A percentile compares a stretch with the other conserved stretches of the same genome.
These are phyloP conservation scores for Endotrypanum monterogeii DNA, from an alignment of 208 protist genomes.

Conservation along the genomic window DNA sequence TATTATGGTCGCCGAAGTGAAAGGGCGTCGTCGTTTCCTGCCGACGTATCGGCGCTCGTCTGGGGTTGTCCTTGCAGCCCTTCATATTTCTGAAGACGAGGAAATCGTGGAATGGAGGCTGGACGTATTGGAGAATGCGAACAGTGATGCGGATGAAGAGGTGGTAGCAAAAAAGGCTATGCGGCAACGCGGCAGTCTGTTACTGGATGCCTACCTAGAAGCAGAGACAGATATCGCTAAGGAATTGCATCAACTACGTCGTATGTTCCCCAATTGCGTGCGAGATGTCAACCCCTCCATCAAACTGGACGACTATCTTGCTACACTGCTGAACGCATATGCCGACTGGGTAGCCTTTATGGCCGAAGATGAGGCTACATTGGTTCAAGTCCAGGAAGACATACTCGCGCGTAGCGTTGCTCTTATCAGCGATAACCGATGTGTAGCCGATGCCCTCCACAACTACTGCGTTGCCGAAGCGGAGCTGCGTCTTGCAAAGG, in stretches of 20 bases:
- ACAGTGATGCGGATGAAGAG: constrained; percentile 25
- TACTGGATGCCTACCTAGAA: constrained; percentile 37
- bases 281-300: constrained; percentile 68
- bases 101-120: constrained; percentile 43
- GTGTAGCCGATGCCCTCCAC: constrained; percentile 45
- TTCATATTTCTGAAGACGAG: constrained; percentile 51
- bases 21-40: constrained; percentile 40
- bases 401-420: constrained; percentile 41
- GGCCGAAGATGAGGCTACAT: constrained; percentile 19
- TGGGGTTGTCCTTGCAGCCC: constrained; percentile 31
- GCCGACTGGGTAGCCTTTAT: constrained; percentile 47
- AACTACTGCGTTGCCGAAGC: constrained; percentile 49
- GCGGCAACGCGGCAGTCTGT: constrained; percentile 25
- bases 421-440: constrained; percentile 59
- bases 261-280: constrained; percentile 58
- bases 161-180: constrained; percentile 37
- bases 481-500: constrained; percentile 39
- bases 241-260: constrained; percentile 38
- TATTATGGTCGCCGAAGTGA: constrained; percentile 28
- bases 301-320: constrained; percentile 50
- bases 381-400: constrained; percentile 45
- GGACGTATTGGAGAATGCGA: constrained; percentile 32
- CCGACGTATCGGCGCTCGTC: constrained; percentile 19
- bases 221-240: constrained; percentile 43
- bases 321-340: constrained; percentile 42